Evolutionary conservation across 257 asterid species (phyloP), one percentile per base, ranked within the genome.

Genomic region (Apocynum venetum): DNA sequence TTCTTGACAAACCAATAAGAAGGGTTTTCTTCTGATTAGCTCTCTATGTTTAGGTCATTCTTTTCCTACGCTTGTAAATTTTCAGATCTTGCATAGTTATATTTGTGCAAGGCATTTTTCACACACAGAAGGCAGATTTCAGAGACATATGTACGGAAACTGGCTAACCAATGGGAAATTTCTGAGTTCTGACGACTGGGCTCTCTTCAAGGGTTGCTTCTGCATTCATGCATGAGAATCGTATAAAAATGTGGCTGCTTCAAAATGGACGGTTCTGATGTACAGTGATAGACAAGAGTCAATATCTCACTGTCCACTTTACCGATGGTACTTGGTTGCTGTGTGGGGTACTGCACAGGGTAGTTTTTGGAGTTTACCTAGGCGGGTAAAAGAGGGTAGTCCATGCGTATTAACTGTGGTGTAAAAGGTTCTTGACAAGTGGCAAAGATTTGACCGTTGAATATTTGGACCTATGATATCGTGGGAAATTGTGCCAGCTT

Each of bases 161-260:
- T 88, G 74, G 75, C 83, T 2, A 76, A 69, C 91, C 96, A 91
- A 90, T 87, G 80, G 84, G 84, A 82, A 89, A 80, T 52, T 86
- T 84, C 85, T 84, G 87, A 77, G 67, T 20, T 55, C 76, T 70
- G 71, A 43, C 20, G 43, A 61, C 36, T 60, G 70, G 12, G 12
- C 36, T 67, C 77, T 79, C 79, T 73, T 71, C 36, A 57, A 36
- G 56, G 31, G 65, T 31, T 69, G n/a, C 65, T 64, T 59, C 76
- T 64, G 52, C 78, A 78, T 74, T 73, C 83, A 60, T 75, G 82
- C 81, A 78, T 80, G 79, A 74, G 73, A 11, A 57, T 40, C 56
- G 56, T 55, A 43, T 38, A 25, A 46, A 35, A 44, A 4, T 14
- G 70, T 73, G 76, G 70, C 80, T 71, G 61, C 76, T 71, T 77